These are phyloP conservation scores for Karstenula rhodostoma DNA, from an alignment of 2,329 filamentous ascomycete genomes.

Conservation along the genomic window DNA sequence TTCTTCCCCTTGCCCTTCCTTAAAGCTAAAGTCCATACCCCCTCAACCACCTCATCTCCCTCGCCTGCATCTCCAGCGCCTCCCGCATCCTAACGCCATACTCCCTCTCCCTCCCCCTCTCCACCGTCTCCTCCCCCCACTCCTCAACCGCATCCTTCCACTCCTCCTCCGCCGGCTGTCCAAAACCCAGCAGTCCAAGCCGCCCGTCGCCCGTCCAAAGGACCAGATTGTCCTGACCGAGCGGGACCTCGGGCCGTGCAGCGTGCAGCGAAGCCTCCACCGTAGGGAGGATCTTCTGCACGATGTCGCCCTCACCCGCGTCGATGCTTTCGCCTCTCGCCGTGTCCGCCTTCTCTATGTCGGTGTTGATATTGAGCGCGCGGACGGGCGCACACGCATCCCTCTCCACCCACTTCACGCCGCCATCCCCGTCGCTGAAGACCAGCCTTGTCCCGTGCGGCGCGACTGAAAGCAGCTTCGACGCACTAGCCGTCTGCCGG, in stretches of 20 bases:
- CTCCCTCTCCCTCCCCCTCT: conserved; percentile 63
- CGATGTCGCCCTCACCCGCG: conserved; percentile 70
- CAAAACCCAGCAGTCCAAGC: conserved; percentile 72
- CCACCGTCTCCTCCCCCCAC: conserved; percentile 49
- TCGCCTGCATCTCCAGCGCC: conserved; percentile 78
- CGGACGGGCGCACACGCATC: conserved; percentile 71
- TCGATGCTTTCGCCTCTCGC: conserved; percentile 17
- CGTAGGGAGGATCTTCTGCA: conserved; percentile 77
- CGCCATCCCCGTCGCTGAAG: conserved; percentile 83
- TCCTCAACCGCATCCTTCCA: conserved; percentile 34
- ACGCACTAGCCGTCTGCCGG: conserved; percentile 80
- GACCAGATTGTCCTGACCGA: conserved; percentile 70
- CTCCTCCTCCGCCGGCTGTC: conserved; percentile 22
- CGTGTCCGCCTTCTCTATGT: conserved; percentile 36
- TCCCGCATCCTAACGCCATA: conserved; percentile 77
- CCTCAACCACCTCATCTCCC: conserved; percentile 78
- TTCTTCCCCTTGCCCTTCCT: too few species aligned
- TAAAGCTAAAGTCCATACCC: conserved; percentile 66
- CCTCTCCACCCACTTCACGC: conserved; percentile 89
- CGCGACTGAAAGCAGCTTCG: conserved; percentile 81
- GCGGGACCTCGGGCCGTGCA: conserved; percentile 15
- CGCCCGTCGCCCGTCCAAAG: conserved; percentile 87
- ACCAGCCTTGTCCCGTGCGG: conserved; percentile 84
- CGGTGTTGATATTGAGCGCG: conserved; percentile 60
- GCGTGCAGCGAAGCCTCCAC: conserved; percentile 41